Evolutionary conservation across 2,329 filamentous ascomycete species (phyloP).

Genomic region (Stachybotrys chartarum): DNA sequence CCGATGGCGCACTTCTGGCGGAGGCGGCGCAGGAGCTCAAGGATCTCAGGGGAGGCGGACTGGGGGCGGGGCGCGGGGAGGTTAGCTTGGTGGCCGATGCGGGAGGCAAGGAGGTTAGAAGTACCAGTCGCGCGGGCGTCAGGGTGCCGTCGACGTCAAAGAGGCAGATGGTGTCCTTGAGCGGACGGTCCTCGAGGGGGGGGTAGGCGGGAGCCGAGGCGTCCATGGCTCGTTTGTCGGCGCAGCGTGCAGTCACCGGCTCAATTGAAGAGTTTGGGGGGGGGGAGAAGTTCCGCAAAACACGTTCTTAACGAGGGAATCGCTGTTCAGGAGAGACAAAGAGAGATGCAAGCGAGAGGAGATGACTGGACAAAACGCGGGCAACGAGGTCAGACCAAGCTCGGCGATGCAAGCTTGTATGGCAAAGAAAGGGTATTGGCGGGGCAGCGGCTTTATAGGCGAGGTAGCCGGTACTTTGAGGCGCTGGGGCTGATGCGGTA

Average conservation of each 20-base stretch:
- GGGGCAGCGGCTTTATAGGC: too few species aligned
- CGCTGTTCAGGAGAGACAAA: neutral
- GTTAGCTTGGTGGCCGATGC: neutral
- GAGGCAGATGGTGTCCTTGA: slow-evolving; percentile 89
- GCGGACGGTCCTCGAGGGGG: slow-evolving; percentile 71
- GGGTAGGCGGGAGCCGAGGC: slow-evolving; percentile 46
- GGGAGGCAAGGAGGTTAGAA: slow-evolving; percentile 14
- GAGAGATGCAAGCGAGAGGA: neutral
- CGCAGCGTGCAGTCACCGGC: neutral
- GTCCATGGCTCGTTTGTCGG: slow-evolving; percentile 26
- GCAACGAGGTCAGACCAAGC: neutral
- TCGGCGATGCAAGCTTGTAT: too few species aligned
- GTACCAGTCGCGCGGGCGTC: slow-evolving; percentile 71
- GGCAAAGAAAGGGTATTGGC: too few species aligned
- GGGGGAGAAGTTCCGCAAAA: neutral
- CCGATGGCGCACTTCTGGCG: slow-evolving; percentile 86
- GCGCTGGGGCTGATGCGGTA: too few species aligned
- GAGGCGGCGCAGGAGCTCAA: slow-evolving; percentile 68
- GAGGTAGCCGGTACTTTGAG: too few species aligned
- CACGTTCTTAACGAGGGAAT: slow-evolving; percentile 7
- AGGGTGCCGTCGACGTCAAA: slow-evolving; percentile 97
- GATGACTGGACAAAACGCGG: neutral
- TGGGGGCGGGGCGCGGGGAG: slow-evolving; percentile 23
- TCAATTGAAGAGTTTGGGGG: neutral
- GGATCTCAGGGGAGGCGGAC: slow-evolving; percentile 73